Percentiles rank a stretch among this genome's conserved stretches.
phyloP scores from a whole-genome alignment of 176 grass and related monocot species.

The Metroxylon sagu region DNA sequence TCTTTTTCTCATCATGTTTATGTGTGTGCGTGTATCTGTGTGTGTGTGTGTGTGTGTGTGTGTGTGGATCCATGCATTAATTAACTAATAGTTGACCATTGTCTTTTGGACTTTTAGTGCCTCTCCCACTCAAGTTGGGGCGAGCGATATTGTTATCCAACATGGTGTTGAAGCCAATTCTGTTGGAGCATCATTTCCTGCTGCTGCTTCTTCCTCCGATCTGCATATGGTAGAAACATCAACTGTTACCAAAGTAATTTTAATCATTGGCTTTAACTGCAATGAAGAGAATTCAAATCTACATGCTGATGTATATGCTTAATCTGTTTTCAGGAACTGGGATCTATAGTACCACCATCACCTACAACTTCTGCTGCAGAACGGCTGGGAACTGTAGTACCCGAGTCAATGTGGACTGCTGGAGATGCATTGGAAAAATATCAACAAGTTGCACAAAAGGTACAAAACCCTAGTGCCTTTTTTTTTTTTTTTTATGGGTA shows the following conservation, averaged over 20 bases:
- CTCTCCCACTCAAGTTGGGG: slow-evolving; percentile 33
- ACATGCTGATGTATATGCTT: slow-evolving; percentile 22
- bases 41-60: no score
- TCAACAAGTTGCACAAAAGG: slow-evolving; percentile 76
- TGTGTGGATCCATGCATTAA: no score
- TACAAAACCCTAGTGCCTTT: slow-evolving; percentile 9
- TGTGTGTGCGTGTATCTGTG: no score
- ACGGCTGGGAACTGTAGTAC: slow-evolving; percentile 50
- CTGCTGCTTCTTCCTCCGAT: slow-evolving; percentile 46
- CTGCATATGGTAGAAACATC: slow-evolving; percentile 34
- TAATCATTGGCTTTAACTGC: neutral
- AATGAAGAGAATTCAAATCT: neutral
- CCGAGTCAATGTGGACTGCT: slow-evolving; percentile 55
- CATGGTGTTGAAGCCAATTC: slow-evolving; percentile 29
- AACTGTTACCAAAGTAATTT: slow-evolving; percentile 30
- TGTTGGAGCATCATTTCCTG: slow-evolving; percentile 37
- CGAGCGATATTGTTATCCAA: slow-evolving; percentile 37
- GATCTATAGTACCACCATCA: slow-evolving; percentile 35
- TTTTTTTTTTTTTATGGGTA: no score
- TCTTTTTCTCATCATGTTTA: neutral
- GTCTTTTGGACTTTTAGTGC: slow-evolving; percentile 33
- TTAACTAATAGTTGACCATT: neutral
- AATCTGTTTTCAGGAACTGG: slow-evolving; percentile 47
- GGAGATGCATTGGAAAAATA: slow-evolving; percentile 72
- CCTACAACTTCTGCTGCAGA: slow-evolving; percentile 34